Evolutionary conservation across 2,329 filamentous ascomycete species (phyloP).

Genomic region (Epichloe scottii): DNA sequence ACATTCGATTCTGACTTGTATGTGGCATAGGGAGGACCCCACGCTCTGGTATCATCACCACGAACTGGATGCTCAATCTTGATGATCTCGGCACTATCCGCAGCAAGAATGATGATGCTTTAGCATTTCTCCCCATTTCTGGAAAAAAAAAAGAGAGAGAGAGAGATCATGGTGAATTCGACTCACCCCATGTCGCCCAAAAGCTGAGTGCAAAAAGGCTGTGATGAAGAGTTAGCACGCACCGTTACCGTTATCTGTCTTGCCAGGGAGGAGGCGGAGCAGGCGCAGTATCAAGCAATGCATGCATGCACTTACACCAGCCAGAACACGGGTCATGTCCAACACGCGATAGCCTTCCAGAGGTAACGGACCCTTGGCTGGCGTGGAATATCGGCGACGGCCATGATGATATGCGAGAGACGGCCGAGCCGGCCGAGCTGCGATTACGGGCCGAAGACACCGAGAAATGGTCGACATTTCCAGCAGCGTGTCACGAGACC

Average conservation of each 20-base stretch:
- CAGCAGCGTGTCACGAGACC: not conserved
- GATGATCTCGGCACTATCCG: slow-evolving; percentile 74
- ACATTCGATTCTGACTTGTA: slow-evolving; percentile 50
- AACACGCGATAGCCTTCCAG: slow-evolving; percentile 79
- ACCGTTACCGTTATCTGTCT: not conserved
- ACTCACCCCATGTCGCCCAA: slow-evolving; percentile 85
- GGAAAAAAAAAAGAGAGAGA: too few species aligned
- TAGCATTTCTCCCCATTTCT: not conserved
- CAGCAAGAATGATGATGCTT: not conserved
- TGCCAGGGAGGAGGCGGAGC: not conserved
- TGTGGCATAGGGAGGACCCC: slow-evolving; percentile 86
- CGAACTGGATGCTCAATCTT: slow-evolving; percentile 89
- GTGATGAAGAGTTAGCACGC: not conserved
- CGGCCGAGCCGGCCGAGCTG: not conserved
- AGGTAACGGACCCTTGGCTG: slow-evolving; percentile 35
- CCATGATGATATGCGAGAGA: slow-evolving; percentile 2
- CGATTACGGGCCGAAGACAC: slow-evolving; percentile 2
- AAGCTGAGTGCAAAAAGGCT: slow-evolving; percentile 98
- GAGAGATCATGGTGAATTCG: too few species aligned
- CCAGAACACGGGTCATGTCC: slow-evolving; percentile 93
- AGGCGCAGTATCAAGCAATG: slow-evolving; percentile 7
- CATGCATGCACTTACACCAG: slow-evolving; percentile 54
- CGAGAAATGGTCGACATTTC: slow-evolving; percentile 7
- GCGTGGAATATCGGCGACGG: slow-evolving; percentile 16
- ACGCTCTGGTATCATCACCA: slow-evolving; percentile 88